These are phyloP conservation scores for Medicago ruthenica DNA, from an alignment of 306 rosid species.

Conservation along the genomic window DNA sequence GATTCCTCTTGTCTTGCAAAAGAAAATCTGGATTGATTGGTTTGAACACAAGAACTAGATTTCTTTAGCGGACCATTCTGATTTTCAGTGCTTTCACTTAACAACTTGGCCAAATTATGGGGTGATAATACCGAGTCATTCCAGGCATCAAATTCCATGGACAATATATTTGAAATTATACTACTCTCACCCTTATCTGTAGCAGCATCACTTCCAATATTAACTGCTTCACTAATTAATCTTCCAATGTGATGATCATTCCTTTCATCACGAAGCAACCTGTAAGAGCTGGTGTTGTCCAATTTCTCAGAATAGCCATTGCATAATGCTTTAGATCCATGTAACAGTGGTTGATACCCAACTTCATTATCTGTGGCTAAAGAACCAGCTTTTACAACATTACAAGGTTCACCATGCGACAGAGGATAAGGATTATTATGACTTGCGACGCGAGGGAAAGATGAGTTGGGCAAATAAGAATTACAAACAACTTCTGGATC, in stretches of 20 bases:
- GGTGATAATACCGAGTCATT: constrained; percentile 71
- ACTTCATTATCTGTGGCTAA: constrained; percentile 47
- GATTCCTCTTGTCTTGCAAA: constrained; percentile 90
- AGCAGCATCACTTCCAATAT: constrained; percentile 49
- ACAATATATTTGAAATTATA: constrained; percentile 89
- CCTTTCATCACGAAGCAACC: constrained; percentile 57
- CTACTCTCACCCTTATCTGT: constrained; percentile 84
- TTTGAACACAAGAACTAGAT: constrained; percentile 69
- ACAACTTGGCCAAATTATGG: constrained; percentile 62
- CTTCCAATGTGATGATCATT: constrained; percentile 54
- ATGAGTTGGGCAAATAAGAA: constrained; percentile 56
- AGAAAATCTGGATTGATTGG: constrained; percentile 84
- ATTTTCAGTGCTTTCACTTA: constrained; percentile 63
- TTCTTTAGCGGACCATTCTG: constrained; percentile 53
- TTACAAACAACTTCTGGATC: constrained; percentile 76
- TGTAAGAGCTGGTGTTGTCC: constrained; percentile 51
- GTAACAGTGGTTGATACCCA: constrained; percentile 51
- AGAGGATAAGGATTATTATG: constrained; percentile 46
- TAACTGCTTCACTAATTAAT: constrained; percentile 52
- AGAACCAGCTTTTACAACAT: constrained; percentile 51
- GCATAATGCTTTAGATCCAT: constrained; percentile 49
- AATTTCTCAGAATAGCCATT: constrained; percentile 63
- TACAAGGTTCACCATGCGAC: constrained; percentile 51
- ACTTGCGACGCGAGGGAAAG: constrained; percentile 46
- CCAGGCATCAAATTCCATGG: constrained; percentile 80